phyloP scores from a whole-genome alignment of 139 green algal genomes.

The Auxenochlorella pyrenoidosa region DNA sequence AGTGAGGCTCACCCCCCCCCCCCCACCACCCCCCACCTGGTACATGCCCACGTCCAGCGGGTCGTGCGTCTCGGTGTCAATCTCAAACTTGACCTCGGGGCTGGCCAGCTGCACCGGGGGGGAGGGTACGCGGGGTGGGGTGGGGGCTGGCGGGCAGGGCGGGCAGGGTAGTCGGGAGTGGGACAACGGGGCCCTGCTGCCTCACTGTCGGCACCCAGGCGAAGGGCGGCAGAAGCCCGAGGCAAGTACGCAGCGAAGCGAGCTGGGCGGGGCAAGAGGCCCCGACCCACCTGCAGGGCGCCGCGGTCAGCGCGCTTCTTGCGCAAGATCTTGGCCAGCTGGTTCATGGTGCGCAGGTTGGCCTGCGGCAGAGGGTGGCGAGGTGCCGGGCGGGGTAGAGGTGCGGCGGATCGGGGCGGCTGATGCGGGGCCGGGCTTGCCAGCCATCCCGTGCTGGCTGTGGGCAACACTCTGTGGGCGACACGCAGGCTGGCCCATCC shows the following conservation, averaged over 20 bases:
- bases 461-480: too few relatives aligned
- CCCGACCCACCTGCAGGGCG: slow-evolving; percentile 76
- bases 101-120: slow-evolving; percentile 77
- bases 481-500: too few relatives aligned
- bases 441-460: too few relatives aligned
- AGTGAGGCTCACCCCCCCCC: background rate
- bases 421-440: too few relatives aligned
- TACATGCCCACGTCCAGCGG: slow-evolving; percentile 96
- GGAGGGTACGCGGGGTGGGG: background rate
- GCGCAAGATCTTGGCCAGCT: slow-evolving; percentile 75
- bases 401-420: too few relatives aligned
- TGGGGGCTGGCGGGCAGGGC: background rate
- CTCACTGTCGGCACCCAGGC: too few relatives aligned
- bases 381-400: too few relatives aligned
- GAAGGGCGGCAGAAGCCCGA: too few relatives aligned
- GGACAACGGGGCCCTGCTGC: background rate
- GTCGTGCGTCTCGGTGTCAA: slow-evolving; percentile 92
- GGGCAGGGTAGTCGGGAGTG: background rate
- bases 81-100: slow-evolving; percentile 96
- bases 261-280: too few relatives aligned
- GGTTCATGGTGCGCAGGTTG: slow-evolving; percentile 79
- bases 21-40: slow-evolving; percentile 53
- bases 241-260: too few relatives aligned
- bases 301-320: slow-evolving; percentile 72
- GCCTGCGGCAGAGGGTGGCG: background rate